Conservation (phyloP, 177 flowering plant species). For the Tripterygium wilfordii region DNA sequence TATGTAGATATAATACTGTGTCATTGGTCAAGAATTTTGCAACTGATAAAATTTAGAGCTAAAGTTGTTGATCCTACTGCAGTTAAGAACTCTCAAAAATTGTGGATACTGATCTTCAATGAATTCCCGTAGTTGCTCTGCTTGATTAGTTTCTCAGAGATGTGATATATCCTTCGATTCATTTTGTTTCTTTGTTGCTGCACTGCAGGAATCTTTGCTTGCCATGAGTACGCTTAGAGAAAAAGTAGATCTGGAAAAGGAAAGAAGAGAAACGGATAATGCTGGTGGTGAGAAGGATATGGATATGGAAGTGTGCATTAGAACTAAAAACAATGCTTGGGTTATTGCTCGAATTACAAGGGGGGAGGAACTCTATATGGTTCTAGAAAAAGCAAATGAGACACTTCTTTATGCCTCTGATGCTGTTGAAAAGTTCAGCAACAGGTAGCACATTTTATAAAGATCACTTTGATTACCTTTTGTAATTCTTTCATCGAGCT, state of each 20-base stretch:
- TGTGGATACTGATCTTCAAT: too few species aligned
- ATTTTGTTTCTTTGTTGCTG: background rate
- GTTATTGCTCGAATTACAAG: conserved; percentile 68
- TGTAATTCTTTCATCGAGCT: background rate
- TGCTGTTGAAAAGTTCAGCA: conserved; percentile 86
- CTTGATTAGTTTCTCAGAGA: too few species aligned
- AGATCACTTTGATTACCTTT: background rate
- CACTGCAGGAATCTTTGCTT: conserved; percentile 72
- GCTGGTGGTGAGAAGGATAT: conserved; percentile 60
- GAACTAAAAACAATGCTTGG: conserved; percentile 94
- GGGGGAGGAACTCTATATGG: conserved; percentile 93
- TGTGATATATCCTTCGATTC: too few species aligned
- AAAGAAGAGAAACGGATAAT: conserved; percentile 45
- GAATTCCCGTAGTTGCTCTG: too few species aligned
- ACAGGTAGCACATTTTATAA: conserved; percentile 50
- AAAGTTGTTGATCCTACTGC: too few species aligned
- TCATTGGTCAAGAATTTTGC: too few species aligned
- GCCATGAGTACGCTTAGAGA: conserved; percentile 73
- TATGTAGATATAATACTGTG: too few species aligned
- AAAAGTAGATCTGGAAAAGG: conserved; percentile 81
- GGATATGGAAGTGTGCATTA: conserved; percentile 76
- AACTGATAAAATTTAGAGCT: too few species aligned
- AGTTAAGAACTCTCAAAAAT: too few species aligned
- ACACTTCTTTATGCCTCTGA: conserved; percentile 92
- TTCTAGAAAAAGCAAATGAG: conserved; percentile 85